These are phyloP conservation scores for Diaporthe amygdali DNA, from an alignment of 2,329 filamentous ascomycete genomes.

Conservation along the genomic window DNA sequence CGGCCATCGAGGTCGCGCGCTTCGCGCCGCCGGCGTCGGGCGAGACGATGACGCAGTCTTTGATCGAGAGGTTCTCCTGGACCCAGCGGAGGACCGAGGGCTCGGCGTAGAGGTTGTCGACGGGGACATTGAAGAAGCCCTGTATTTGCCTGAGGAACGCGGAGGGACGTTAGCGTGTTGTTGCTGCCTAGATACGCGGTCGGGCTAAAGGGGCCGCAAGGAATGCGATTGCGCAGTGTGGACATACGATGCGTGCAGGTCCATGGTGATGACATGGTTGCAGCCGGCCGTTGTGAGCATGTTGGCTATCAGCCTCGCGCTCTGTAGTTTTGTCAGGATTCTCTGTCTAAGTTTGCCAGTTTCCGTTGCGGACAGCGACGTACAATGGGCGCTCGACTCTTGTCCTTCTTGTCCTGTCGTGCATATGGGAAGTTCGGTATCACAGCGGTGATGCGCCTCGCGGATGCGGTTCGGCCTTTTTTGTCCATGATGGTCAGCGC, in stretches of 20 bases:
- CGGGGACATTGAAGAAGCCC: conserved; percentile 98
- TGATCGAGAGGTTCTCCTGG: conserved; percentile 82
- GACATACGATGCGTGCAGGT: conserved; percentile 85
- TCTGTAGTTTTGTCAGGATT: conserved; percentile 39
- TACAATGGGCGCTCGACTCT: conserved; percentile 86
- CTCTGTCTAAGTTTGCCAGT: not conserved
- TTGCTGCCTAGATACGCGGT: not conserved
- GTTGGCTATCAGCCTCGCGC: conserved; percentile 93
- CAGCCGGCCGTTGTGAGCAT: conserved; percentile 96
- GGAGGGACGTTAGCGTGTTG: conserved; percentile 65
- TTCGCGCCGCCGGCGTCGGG: conserved; percentile 97
- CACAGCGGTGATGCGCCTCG: conserved; percentile 91
- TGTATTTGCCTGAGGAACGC: conserved; percentile 72
- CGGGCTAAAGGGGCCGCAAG: not conserved
- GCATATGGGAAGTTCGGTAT: conserved; percentile 97
- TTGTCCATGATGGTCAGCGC: not conserved
- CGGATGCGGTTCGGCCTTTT: conserved; percentile 64
- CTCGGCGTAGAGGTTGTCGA: conserved; percentile 94
- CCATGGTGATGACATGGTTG: conserved; percentile 84
- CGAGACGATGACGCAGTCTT: conserved; percentile 89
- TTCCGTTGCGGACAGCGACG: not conserved
- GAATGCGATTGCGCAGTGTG: conserved; percentile 17
- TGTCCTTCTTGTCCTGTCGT: conserved; percentile 71
- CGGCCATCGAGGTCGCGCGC: conserved; percentile 92
- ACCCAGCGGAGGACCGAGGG: conserved; percentile 74